Conservation (phyloP, 331 rosid genomes). For the Quercus lobata region DNA sequence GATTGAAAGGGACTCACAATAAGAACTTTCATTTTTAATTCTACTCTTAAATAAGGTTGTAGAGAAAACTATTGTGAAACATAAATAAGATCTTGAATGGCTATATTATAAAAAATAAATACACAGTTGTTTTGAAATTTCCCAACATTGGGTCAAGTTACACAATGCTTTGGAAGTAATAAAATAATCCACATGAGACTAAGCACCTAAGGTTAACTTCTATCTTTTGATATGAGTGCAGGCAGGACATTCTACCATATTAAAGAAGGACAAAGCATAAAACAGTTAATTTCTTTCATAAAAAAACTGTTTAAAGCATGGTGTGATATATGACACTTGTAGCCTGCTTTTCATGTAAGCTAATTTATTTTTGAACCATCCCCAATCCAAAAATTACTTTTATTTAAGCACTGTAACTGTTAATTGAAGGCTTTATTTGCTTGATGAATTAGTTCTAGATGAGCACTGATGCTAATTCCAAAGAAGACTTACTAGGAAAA, state of each 20-base stretch:
- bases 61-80: not conserved
- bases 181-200: not conserved
- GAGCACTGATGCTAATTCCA: not conserved
- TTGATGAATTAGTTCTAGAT: not conserved
- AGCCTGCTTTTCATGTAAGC: not conserved
- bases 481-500: constrained; percentile 59
- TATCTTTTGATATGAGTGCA: not conserved
- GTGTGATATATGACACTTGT: not conserved
- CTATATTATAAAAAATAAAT: not conserved
- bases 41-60: not conserved
- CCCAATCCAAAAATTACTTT: not conserved
- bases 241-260: not conserved
- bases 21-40: not conserved
- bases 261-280: not conserved
- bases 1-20: not conserved
- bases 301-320: not conserved
- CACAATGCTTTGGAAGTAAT: not conserved
- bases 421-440: not conserved
- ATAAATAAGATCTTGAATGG: not conserved
- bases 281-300: not conserved
- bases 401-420: not conserved
- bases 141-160: not conserved
- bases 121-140: not conserved
- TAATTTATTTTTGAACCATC: not conserved
- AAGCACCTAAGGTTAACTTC: not conserved